A percentile compares a stretch with the other conserved stretches of the same genome.
These are phyloP conservation scores for Nothomitra cinnamomea DNA, from an alignment of 2,329 filamentous ascomycete genomes.

Conservation along the genomic window DNA sequence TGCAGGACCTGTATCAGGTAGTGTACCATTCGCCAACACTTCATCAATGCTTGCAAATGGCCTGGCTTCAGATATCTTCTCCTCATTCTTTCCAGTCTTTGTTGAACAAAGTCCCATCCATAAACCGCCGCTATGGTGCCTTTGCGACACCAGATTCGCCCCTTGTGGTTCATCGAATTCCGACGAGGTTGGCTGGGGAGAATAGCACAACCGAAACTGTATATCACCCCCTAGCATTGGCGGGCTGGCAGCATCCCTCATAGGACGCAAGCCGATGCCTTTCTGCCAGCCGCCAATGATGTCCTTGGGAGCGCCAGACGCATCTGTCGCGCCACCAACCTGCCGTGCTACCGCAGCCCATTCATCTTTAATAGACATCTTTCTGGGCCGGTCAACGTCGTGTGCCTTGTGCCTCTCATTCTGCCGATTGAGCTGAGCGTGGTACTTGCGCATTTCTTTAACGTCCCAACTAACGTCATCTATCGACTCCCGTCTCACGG, in stretches of 20 bases:
- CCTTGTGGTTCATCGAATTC: conserved; percentile 32
- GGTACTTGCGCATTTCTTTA: conserved; percentile 64
- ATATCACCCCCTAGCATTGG: conserved; percentile 81
- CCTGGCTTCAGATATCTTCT: neutral
- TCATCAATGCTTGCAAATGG: no score
- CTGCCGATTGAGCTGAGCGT: conserved; percentile 42
- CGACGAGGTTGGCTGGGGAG: conserved; percentile 56
- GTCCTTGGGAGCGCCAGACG: conserved; percentile 6
- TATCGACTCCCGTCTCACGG: conserved; percentile 25
- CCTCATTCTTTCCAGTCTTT: neutral
- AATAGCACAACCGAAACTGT: conserved; percentile 62
- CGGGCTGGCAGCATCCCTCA: conserved; percentile 46
- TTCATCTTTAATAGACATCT: conserved; percentile 6
- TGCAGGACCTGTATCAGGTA: conserved; percentile 8
- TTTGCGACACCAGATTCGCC: conserved; percentile 14
- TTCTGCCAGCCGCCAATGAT: conserved; percentile 12
- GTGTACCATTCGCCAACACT: neutral
- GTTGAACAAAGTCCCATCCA: conserved; percentile 17
- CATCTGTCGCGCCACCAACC: neutral
- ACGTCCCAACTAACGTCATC: conserved; percentile 52
- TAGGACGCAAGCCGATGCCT: conserved; percentile 23
- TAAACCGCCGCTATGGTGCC: conserved; percentile 15
- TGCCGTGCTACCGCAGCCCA: neutral
- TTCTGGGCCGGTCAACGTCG: neutral
- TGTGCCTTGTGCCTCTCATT: conserved; percentile 2